These are phyloP conservation scores for Ganoderma lucidum DNA, from an alignment of 1,284 basidiomycete species.

Conservation along the genomic window DNA sequence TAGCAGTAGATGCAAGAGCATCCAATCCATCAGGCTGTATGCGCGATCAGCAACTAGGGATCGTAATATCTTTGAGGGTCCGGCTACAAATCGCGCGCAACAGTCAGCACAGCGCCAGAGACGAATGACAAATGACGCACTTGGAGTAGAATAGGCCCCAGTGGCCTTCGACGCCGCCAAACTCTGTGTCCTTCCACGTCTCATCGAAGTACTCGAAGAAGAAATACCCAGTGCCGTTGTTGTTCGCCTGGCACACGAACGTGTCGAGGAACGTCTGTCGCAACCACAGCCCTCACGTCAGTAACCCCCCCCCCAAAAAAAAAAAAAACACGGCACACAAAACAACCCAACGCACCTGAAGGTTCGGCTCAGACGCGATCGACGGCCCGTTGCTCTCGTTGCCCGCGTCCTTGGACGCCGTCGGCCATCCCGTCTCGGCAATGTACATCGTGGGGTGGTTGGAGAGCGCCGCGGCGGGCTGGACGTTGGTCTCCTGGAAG, in stretches of 20 bases:
- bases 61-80: conserved; percentile 32
- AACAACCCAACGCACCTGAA: conserved; percentile 49
- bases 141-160: conserved; percentile 73
- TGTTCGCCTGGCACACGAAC: conserved; percentile 90
- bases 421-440: conserved; percentile 95
- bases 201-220: conserved; percentile 90
- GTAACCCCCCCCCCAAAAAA: too few species aligned
- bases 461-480: conserved; percentile 50
- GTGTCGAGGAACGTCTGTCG: conserved; percentile 73
- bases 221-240: conserved; percentile 85
- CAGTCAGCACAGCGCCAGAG: not conserved
- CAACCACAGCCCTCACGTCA: not conserved
- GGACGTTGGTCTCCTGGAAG: conserved; percentile 67
- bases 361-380: conserved; percentile 69
- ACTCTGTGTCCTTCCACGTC: conserved; percentile 80
- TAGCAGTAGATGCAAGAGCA: not conserved
- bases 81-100: conserved; percentile 16
- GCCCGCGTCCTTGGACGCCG: conserved; percentile 63
- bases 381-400: conserved; percentile 72
- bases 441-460: conserved; percentile 86
- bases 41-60: conserved; percentile 26
- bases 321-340: not conserved
- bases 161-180: conserved; percentile 86
- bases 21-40: not conserved
- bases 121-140: conserved; percentile 41